These are phyloP conservation scores for Irpex sp. DNA, from an alignment of 1,284 basidiomycete species.

Conservation along the genomic window DNA sequence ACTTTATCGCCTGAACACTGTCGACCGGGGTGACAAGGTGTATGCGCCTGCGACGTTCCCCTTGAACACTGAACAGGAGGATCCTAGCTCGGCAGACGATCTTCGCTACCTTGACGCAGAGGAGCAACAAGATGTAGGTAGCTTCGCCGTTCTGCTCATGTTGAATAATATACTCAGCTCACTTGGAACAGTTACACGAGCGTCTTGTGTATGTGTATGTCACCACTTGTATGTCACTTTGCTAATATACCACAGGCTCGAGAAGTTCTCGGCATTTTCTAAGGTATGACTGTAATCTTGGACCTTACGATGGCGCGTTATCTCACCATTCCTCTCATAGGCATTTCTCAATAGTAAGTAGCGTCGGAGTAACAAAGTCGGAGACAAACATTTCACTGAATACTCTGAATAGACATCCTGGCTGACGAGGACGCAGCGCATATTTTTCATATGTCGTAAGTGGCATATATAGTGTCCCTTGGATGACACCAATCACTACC, in stretches of 20 bases:
- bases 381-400: not conserved
- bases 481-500: not conserved
- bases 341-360: slow-evolving; percentile 60
- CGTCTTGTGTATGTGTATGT: slow-evolving; percentile 54
- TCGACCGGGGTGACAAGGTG: slow-evolving; percentile 52
- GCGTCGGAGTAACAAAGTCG: slow-evolving; percentile 1
- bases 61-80: slow-evolving; percentile 15
- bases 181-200: slow-evolving; percentile 52
- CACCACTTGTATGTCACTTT: slow-evolving; percentile 25
- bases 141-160: not conserved
- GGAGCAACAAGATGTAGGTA: slow-evolving; percentile 51
- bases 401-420: slow-evolving; percentile 45
- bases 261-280: slow-evolving; percentile 74
- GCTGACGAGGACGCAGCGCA: slow-evolving; percentile 54
- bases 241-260: slow-evolving; percentile 48
- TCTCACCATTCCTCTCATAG: slow-evolving; percentile 31
- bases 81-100: slow-evolving; percentile 17
- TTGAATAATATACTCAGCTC: not conserved
- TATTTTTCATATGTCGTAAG: slow-evolving; percentile 64
- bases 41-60: slow-evolving; percentile 43
- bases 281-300: slow-evolving; percentile 43
- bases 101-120: slow-evolving; percentile 43
- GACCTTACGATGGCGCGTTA: no score
- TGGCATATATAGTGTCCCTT: slow-evolving; percentile 38
- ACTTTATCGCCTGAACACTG: slow-evolving; percentile 47